Conservation (phyloP, 352 stramenopile species). For the Elongisporangium undulatum region DNA sequence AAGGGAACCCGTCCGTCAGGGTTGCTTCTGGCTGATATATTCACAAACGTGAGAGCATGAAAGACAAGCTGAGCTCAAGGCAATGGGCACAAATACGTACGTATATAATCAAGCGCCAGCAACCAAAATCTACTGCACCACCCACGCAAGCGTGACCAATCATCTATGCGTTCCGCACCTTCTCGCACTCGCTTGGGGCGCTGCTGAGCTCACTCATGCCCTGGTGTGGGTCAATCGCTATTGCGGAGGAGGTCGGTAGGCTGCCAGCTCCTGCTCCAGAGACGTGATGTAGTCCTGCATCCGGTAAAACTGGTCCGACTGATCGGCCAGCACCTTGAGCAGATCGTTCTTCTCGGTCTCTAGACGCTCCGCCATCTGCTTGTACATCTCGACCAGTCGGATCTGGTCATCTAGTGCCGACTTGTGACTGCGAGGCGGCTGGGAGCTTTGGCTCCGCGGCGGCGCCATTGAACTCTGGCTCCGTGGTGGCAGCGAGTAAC, state of each 20-base stretch:
- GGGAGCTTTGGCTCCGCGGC: conserved; percentile 1
- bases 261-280: conserved; percentile 54
- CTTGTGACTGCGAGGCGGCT: conserved; percentile 7
- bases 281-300: conserved; percentile 75
- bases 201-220: too few relatives aligned
- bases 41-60: too few relatives aligned
- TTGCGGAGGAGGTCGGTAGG: conserved; percentile 14
- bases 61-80: too few relatives aligned
- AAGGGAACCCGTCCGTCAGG: too few relatives aligned
- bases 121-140: not conserved
- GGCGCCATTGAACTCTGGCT: conserved; percentile 1
- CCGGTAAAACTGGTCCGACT: conserved; percentile 68
- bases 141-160: not conserved
- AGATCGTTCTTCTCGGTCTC: conserved; percentile 73
- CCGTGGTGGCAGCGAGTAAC: not conserved
- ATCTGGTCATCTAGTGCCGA: conserved; percentile 54
- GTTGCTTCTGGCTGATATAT: too few relatives aligned
- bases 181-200: too few relatives aligned
- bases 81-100: not conserved
- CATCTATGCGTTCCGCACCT: not conserved
- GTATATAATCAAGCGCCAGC: not conserved
- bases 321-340: conserved; percentile 57
- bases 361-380: conserved; percentile 73
- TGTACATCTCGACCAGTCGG: conserved; percentile 80
- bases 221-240: too few relatives aligned